Base-by-base conservation (phyloP, 2,329 filamentous ascomycete species). In the Paracorniculantispora psalliotae region DNA sequence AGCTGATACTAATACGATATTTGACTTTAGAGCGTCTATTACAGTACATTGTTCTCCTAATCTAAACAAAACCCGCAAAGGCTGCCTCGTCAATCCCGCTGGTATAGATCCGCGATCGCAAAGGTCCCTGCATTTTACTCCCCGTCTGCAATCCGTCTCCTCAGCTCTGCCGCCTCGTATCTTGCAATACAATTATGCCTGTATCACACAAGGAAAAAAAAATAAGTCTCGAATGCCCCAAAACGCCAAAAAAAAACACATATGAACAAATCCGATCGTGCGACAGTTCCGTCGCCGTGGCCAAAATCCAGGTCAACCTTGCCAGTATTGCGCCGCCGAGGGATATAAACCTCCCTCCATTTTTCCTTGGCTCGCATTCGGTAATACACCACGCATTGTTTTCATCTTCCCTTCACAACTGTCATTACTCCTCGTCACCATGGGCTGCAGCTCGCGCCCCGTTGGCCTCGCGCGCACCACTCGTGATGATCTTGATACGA, bases 401-500 rank as follows among this genome's bases (percentile, higher is more conserved):
- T 60, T 53, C 59, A 46, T 65, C 54, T 58, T 60, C 51, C 60
- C 61, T 56, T 61, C 37, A 43, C 55, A 23, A 59, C 53, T 35
- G 23, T 51, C 59, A 43, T 71, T 66, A 80, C 52, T 85, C 81
- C 61, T 83, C 79, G 63, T 85, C 81, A 67, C 81, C 84, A 66
- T 79, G 78, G 56, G 71, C 69, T 7, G 72, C 68, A 52, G 73
- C 72, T 62, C 71, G 76, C 23, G 67, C 69, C 19, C 74, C 74
- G 49, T 76, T 77, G 26, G 67, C 66, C 57, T 75, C 73, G 55
- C 70, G 72, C 9, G 71, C 67, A 47, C 71, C 65, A 61, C 69
- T 77, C 41, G 75, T 76, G 48, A 79, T 88, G 62, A 93, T 79
- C 77, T 89, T 92, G 73, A 93, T 92, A 59, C 87, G 79, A 4